Conservation (phyloP, 2,329 filamentous ascomycete species). For the Pseudogymnoascus sp. region DNA sequence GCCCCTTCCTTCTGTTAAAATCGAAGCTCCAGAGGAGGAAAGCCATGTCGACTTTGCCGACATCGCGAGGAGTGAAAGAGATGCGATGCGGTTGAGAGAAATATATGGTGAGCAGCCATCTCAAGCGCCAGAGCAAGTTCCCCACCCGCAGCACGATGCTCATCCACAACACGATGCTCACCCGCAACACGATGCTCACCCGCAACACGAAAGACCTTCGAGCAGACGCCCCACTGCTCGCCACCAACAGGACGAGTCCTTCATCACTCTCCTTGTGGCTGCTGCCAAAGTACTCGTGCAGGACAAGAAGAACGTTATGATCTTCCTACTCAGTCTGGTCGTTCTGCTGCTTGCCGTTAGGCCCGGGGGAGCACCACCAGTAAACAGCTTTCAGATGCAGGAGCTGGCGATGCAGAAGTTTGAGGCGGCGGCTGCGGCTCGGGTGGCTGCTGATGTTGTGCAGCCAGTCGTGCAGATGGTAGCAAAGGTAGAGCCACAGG, state of each 20-base stretch:
- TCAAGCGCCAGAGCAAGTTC: slow-evolving; percentile 28
- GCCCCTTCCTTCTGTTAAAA: slow-evolving; percentile 30
- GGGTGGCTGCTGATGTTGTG: neutral
- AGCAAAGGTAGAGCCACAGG: neutral
- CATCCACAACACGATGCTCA: neutral
- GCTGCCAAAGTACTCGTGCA: slow-evolving; percentile 45
- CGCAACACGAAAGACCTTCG: neutral
- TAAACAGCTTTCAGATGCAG: slow-evolving; percentile 1
- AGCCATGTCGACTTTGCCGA: slow-evolving; percentile 41
- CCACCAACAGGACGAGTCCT: slow-evolving; percentile 31
- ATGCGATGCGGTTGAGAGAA: slow-evolving; percentile 45
- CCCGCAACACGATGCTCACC: neutral
- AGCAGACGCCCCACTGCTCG: neutral
- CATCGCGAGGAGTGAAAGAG: slow-evolving; percentile 20
- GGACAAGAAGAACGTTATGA: slow-evolving; percentile 52
- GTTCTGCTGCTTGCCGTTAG: slow-evolving; percentile 42
- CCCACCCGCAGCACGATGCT: slow-evolving; percentile 10
- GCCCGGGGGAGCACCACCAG: slow-evolving; percentile 10
- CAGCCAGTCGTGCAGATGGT: neutral
- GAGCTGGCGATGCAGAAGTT: neutral
- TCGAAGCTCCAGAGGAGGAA: slow-evolving; percentile 52
- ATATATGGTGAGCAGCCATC: slow-evolving; percentile 40
- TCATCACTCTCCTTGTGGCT: slow-evolving; percentile 46
- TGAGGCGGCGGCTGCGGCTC: neutral
- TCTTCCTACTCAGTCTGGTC: slow-evolving; percentile 44